Base-by-base conservation (phyloP, 1,284 basidiomycete species). In the Caloboletus firmus region DNA sequence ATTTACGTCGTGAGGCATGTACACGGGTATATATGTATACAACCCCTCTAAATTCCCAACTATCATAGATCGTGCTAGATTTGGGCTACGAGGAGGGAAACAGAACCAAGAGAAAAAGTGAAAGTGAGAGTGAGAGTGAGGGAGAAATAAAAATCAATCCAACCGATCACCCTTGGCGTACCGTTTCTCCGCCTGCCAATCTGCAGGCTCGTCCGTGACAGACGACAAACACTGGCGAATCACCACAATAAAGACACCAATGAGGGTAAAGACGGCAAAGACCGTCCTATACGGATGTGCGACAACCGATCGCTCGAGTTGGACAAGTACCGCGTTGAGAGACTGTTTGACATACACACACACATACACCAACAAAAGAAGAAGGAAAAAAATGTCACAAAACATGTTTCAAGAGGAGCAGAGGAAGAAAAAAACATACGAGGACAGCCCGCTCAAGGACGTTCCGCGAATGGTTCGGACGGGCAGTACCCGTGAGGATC, bases 381-480 rank as follows among this genome's bases (percentile, higher is more conserved):
- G n/a, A n/a, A n/a, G n/a, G n/a, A n/a, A n/a, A n/a, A n/a, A 5
- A 28, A 28, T 8, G 26, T 28, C 26, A 28, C 26, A 28, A 26
- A 26, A 26, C 7, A 8, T 8, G 1, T 28, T 28, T 28, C 26
- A 28, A 28, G 26, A 28, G 26, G 26, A 28, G 26, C 32, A 7
- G 20, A 24, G 17, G 40, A 37, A 31, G 13, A 28, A 1, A 5
- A 13, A n/a, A 1, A 77, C 85, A 22, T 63, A 91, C 89, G 55
- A 84, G 73, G 1, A 85, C 81, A n/a, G 79, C 63, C 34, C 89
- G 78, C 66, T 92, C 89, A 18, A 89, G 63, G 9, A 79, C 48
- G 62, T 84, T 90, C 64, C 88, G 87, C 2, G 89, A 91, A 56
- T 89, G 71, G 63, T 85, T 87, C 49, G 81, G 79, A 10, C 66